Evolutionary conservation across 805 yeast genomes (phyloP), one percentile per base, ranked within the genome.

Genomic region (Priceomyces haplophilus): DNA sequence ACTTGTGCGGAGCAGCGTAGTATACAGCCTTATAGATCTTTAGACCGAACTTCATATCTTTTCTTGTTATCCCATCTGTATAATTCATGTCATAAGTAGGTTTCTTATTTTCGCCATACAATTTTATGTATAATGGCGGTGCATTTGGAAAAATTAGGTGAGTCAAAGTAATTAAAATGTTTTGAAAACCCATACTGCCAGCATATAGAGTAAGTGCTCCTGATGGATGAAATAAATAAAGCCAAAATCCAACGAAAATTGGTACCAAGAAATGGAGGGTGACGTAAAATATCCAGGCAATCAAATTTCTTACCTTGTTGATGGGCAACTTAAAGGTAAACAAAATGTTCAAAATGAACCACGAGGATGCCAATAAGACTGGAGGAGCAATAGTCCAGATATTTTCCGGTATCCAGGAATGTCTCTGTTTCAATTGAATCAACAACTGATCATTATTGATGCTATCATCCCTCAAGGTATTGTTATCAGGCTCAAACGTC

Each of bases 111-210:
- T 74, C 72, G 3, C 88, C 86, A 50, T 83, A 73, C 46, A 79
- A 47, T 54, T 78, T 82, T 37, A 80, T 76, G 56, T 81, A 83
- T 83, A 88, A 80, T 3, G 89, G 89, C 0, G 89, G 85, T 1
- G 88, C 85, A 55, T 79, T 82, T 19, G 90, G 90, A 57, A 82
- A 68, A 4, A 72, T 37, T 29, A 83, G 55, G 56, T 82, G 88
- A 2, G 87, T 83, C 30, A 72, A 31, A 0, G 81, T 81, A 18
- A 86, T 85, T 1, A 69, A 59, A 10, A 81, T 69, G 51, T 81
- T 83, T 55, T 81, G 87, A 8, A 69, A 40, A 1, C 89, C 88
- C 34, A 83, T 50, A 0, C 79, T 71, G n/a, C 73, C 52, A 1
- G 79, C 64, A 49, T 80, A 83, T 50, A 70, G 64, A 46, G 73